phyloP scores from a whole-genome alignment of 2,329 filamentous ascomycete species.

The Pseudogymnoascus sp. region DNA sequence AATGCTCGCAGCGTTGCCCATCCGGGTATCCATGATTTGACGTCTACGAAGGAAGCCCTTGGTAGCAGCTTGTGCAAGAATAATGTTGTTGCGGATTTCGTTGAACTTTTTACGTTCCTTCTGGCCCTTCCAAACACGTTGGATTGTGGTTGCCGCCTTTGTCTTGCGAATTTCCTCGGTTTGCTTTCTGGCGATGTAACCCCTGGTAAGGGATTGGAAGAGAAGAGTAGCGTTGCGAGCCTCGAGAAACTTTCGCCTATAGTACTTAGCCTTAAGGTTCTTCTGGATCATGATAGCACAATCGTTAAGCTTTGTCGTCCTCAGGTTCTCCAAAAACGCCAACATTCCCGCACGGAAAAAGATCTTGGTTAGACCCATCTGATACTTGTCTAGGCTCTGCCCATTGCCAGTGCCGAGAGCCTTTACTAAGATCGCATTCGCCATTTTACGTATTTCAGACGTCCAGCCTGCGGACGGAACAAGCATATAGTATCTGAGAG shows the following conservation, averaged over 20 bases:
- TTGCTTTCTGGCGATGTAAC: constrained; percentile 65
- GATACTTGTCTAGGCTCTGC: constrained; percentile 82
- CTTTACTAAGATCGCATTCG: constrained; percentile 81
- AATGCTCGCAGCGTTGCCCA: constrained; percentile 81
- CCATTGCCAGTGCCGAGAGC: constrained; percentile 71
- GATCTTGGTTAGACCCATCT: constrained; percentile 95
- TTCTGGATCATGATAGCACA: constrained; percentile 98
- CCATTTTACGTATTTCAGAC: constrained; percentile 87
- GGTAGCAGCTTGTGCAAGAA: constrained; percentile 79
- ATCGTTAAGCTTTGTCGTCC: constrained; percentile 82
- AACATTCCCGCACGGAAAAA: constrained; percentile 99
- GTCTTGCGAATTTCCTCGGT: constrained; percentile 74
- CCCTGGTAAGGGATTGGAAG: constrained; percentile 71
- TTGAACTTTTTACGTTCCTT: constrained; percentile 79
- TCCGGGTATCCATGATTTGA: constrained; percentile 85
- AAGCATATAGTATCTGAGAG: constrained; percentile 95
- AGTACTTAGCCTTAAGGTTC: constrained; percentile 92
- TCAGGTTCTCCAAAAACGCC: constrained; percentile 89
- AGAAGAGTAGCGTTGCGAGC: constrained; percentile 72
- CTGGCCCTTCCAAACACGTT: constrained; percentile 87
- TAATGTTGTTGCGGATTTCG: constrained; percentile 70
- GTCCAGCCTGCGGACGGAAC: constrained; percentile 87
- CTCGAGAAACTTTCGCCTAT: constrained; percentile 82
- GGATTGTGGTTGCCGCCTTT: constrained; percentile 87
- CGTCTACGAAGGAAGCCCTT: constrained; percentile 89